Conservation (phyloP, 2,329 filamentous ascomycete genomes). For the Bipolaris zeicola region DNA sequence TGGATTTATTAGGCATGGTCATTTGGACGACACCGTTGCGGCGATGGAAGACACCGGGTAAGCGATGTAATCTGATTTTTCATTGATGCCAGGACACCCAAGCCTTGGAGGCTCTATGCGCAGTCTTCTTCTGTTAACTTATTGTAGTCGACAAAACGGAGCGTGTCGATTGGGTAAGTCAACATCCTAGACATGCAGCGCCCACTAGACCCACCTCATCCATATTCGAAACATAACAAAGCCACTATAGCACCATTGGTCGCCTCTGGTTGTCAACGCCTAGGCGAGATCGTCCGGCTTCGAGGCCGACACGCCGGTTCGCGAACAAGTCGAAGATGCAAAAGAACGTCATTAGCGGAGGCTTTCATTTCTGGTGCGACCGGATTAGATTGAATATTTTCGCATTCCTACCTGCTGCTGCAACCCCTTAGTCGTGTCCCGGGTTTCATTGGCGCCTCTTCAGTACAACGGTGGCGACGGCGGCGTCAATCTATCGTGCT, state of each 20-base stretch:
- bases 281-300: background rate
- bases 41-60: background rate
- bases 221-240: slow-evolving; percentile 20
- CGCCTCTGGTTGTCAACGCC: background rate
- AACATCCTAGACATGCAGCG: slow-evolving; percentile 6
- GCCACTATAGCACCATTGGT: background rate
- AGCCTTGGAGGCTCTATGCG: background rate
- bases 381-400: slow-evolving; percentile 12
- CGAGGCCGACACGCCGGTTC: background rate
- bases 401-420: background rate
- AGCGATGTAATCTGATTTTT: background rate
- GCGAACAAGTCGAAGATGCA: background rate
- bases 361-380: background rate
- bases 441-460: slow-evolving; percentile 13
- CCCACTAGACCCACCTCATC: background rate
- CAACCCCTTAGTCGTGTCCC: background rate
- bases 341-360: slow-evolving; percentile 13
- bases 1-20: slow-evolving; percentile 7
- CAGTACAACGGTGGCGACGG: background rate
- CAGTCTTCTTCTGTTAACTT: background rate
- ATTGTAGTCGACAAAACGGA: background rate
- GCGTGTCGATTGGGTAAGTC: background rate
- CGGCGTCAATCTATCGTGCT: background rate
- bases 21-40: background rate
- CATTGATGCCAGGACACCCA: background rate